phyloP scores from a whole-genome alignment of 2,329 filamentous ascomycete species.

The Penicillium sp. region DNA sequence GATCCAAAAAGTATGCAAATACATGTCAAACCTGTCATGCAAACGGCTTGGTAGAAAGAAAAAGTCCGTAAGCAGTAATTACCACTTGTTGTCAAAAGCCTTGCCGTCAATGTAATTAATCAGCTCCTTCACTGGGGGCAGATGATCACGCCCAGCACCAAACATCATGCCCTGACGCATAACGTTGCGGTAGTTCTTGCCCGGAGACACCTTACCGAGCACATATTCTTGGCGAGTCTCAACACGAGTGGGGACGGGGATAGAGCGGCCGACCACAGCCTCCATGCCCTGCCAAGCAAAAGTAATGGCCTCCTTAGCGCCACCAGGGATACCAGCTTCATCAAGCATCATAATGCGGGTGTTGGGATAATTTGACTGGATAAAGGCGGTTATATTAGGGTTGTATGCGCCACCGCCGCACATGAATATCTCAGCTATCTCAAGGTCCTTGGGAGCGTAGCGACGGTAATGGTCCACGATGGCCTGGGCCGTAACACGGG shows the following conservation, averaged over 20 bases:
- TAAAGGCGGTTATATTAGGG: constrained; percentile 55
- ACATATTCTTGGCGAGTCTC: constrained; percentile 54
- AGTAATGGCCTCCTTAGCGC: constrained; percentile 59
- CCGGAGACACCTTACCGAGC: constrained; percentile 55
- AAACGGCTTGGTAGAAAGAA: background rate
- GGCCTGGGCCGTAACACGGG: constrained; percentile 58
- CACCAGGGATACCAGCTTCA: constrained; percentile 56
- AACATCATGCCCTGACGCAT: constrained; percentile 55
- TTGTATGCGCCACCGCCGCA: constrained; percentile 60
- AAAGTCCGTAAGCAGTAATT: background rate
- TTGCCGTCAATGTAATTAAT: constrained; percentile 51
- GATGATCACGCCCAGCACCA: constrained; percentile 44
- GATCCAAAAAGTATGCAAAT: background rate
- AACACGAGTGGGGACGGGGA: constrained; percentile 55
- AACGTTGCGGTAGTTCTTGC: constrained; percentile 54
- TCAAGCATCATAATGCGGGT: constrained; percentile 56
- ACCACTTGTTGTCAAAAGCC: constrained; percentile 50
- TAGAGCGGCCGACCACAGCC: constrained; percentile 54
- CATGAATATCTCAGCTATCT: constrained; percentile 59
- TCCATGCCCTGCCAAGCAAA: constrained; percentile 64
- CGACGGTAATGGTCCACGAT: constrained; percentile 46
- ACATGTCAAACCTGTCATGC: background rate
- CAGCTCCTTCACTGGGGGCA: constrained; percentile 51
- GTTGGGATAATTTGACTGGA: constrained; percentile 51
- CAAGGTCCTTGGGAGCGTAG: constrained; percentile 48